phyloP scores from a whole-genome alignment of 129 eudicot species.

The Saposhnikovia divaricata region DNA sequence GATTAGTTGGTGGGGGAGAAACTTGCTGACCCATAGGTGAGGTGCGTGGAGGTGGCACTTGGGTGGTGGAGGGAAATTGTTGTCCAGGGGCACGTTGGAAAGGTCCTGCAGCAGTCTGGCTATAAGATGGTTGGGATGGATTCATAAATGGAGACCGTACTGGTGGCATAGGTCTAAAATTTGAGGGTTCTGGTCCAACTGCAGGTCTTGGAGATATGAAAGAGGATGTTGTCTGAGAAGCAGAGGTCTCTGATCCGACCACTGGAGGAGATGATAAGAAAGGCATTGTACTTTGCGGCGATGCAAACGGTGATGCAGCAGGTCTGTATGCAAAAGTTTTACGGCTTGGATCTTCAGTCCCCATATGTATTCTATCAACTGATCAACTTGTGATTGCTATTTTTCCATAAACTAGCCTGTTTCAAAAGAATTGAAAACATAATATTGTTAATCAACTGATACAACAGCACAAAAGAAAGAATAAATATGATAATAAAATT shows the following conservation, averaged over 20 bases:
- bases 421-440: constrained; percentile 2
- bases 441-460: background rate
- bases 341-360: constrained; percentile 64
- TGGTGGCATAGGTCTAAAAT: constrained; percentile 45
- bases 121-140: constrained; percentile 48
- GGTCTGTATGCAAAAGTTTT: constrained; percentile 50
- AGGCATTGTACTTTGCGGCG: constrained; percentile 1
- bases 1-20: constrained; percentile 41
- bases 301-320: constrained; percentile 52
- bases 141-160: constrained; percentile 23
- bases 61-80: constrained; percentile 43
- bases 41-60: constrained; percentile 35
- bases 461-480: background rate
- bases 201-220: constrained; percentile 47
- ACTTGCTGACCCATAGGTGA: constrained; percentile 45
- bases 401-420: constrained; percentile 33
- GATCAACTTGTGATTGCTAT: constrained; percentile 20
- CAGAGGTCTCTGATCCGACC: constrained; percentile 49
- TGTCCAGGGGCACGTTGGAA: constrained; percentile 59
- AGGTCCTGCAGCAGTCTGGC: constrained; percentile 53
- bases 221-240: constrained; percentile 35
- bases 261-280: constrained; percentile 71
- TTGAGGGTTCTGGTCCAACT: constrained; percentile 39
- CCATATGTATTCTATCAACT: constrained; percentile 38
- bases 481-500: background rate